Base-by-base conservation (phyloP, 2,329 filamentous ascomycete genomes). In the Didymella exigua region DNA sequence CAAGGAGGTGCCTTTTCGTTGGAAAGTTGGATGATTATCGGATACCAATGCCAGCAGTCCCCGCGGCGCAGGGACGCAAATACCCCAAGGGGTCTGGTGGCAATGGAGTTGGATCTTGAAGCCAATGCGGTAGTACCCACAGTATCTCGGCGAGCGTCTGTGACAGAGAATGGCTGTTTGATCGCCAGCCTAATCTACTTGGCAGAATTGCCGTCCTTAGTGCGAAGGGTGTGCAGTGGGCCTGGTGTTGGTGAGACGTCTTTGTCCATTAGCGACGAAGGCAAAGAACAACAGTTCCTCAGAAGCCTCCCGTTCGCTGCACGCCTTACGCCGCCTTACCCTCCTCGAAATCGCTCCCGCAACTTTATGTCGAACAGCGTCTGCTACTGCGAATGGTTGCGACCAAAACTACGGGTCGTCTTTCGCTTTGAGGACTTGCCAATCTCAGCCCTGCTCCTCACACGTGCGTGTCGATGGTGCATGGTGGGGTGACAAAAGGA, bases 181-280 rank as follows among this genome's bases (percentile, higher is more conserved):
- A 49, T 54, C 40, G 40, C 16, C 46, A 41, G 10, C 27, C 33
- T 33, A 41, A 49, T 45, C 11, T 14, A 40, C 40, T 30, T 40
- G 45, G 40, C 33, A 54, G 33, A 26, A 34, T 23, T 8, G n/a
- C n/a, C 21, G 38, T 21, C 34, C 24, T 46, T 37, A 19, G 14
- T 21, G 36, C 13, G n/a, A 34, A 41, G 13, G 34, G 33, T n/a
- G 29, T 47, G 49, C 36, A 47, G 30, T n/a, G 30, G 23, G 37
- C 30, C 49, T 38, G 21, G 18, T 29, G 36, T n/a, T 49, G 46
- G 40, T 49, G 45, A 54, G 41, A 49, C 52, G 33, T 14, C 24
- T 40, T 49, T 40, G 34, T 13, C 45, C 51, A 27, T 41, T 49
- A 54, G 52, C 34, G 41, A 48, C 40, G 40, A 41, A 37, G 33